Evolutionary conservation across 441 rosid genomes (phyloP).

Genomic region (Gossypium schwendimanii): DNA sequence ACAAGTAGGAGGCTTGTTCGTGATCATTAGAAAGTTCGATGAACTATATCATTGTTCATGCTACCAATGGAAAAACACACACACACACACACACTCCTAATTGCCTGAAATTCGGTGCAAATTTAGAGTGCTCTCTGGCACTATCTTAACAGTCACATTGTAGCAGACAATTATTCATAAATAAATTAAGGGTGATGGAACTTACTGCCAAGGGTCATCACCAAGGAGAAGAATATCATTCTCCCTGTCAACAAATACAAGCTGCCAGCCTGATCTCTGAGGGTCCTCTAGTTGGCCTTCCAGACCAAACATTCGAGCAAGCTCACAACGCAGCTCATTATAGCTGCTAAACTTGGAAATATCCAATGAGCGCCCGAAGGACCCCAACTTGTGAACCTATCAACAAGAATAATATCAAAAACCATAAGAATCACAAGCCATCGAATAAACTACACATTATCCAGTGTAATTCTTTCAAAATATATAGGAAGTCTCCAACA

Average conservation of each 20-base stretch:
- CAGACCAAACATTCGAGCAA: slow-evolving; percentile 90
- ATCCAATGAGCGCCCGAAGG: slow-evolving; percentile 86
- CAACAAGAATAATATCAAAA: not conserved
- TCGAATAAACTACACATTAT: not conserved
- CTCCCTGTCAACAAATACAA: slow-evolving; percentile 99
- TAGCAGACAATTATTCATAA: not conserved
- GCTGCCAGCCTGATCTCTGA: slow-evolving; percentile 99
- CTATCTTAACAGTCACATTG: not conserved
- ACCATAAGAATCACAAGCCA: not conserved
- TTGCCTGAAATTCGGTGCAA: not conserved
- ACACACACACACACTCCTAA: not conserved
- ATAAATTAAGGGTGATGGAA: not conserved
- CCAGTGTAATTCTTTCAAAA: not conserved
- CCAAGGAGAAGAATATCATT: slow-evolving; percentile 98
- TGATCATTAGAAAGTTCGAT: not conserved
- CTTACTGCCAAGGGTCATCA: slow-evolving; percentile 99
- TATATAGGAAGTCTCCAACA: not conserved
- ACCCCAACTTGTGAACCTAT: slow-evolving; percentile 89
- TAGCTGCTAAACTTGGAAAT: slow-evolving; percentile 91
- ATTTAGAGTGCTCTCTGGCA: not conserved
- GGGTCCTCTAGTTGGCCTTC: slow-evolving; percentile 96
- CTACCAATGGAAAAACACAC: not conserved
- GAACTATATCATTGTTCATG: not conserved
- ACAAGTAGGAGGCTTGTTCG: not conserved
- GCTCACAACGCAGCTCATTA: slow-evolving; percentile 83